Evolutionary conservation across 768 basidiomycete genomes (phyloP), one percentile per base, ranked within the genome.

Genomic region (Saitozyma podzolica): DNA sequence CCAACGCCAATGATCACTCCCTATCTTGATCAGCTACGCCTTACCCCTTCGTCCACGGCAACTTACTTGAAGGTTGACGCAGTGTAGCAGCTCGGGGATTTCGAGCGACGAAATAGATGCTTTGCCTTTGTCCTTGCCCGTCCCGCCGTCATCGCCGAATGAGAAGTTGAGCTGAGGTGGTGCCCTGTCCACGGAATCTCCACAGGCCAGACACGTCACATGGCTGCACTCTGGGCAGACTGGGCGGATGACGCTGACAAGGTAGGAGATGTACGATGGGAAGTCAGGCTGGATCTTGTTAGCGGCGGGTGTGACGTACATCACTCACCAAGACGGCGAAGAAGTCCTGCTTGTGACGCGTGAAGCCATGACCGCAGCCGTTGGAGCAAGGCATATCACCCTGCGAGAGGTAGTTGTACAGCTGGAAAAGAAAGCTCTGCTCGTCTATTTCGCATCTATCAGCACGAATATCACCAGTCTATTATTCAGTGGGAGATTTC

Each of bases 1-100:
- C 94, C 93, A 45, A 95, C 84, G n/a, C 93, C 94, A 6, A 97
- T 82, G 66, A 96, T 87, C 13, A 91, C 86, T 45, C 93, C 94
- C 80, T 96, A 89, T 20, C 40, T 45, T 6, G 29, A n/a, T 61
- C 8, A 47, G 41, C 11, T 8, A 6, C 13, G 13, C 8, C n/a
- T 13, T 1, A 47, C 37, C 41, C 17, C 42, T 20, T 10, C 11
- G 40, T 37, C 17, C 16, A 45, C 40, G 16, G 42, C 6, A n/a
- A 51, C 71, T 63, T 37, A 74, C 76, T 54, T 80, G 78, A 7
- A 95, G 77, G 73, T 91, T 89, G 7, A 90, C 84, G 78, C 93
- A 96, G 80, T 96, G 93, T 74, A 94, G 91, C 61, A 95, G 80
- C 11, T 84, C 83, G 58, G 85, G 84, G 50, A 86, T 43, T 54